Percentiles rank a stretch among this genome's conserved stretches.
Evolutionary conservation across 495 filamentous ascomycete species (phyloP).

Genomic region (Aspergillus haitiensis): DNA sequence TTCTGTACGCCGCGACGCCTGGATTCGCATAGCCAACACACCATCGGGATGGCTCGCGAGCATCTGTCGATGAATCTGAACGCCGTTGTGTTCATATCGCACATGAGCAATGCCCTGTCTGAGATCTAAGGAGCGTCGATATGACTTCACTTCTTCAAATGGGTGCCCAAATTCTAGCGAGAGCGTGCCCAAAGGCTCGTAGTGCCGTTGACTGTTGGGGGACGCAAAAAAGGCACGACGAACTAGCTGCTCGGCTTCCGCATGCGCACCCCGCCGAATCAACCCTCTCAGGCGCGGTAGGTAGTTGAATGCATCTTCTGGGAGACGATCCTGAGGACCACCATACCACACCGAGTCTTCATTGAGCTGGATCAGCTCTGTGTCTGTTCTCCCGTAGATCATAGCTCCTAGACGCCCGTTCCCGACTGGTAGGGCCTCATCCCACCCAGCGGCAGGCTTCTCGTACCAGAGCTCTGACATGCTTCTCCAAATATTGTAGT

Average conservation of each 20-base stretch:
- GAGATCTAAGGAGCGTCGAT: slow-evolving; percentile 49
- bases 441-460: slow-evolving; percentile 24
- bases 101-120: slow-evolving; percentile 36
- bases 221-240: slow-evolving; percentile 42
- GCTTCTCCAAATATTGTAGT: not conserved
- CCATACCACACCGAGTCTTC: slow-evolving; percentile 58
- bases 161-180: slow-evolving; percentile 48
- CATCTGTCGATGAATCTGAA: slow-evolving; percentile 35
- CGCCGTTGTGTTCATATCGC: slow-evolving; percentile 36
- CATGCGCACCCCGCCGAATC: slow-evolving; percentile 42
- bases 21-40: slow-evolving; percentile 44
- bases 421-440: slow-evolving; percentile 45
- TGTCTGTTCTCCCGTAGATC: slow-evolving; percentile 46
- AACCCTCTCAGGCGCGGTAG: slow-evolving; percentile 41
- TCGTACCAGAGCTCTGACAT: slow-evolving; percentile 40
- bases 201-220: slow-evolving; percentile 47
- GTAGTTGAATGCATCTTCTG: slow-evolving; percentile 34
- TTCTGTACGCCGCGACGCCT: slow-evolving; percentile 29
- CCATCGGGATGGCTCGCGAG: slow-evolving; percentile 44
- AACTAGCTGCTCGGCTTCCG: slow-evolving; percentile 43
- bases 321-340: slow-evolving; percentile 46
- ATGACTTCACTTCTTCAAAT: slow-evolving; percentile 31
- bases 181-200: slow-evolving; percentile 48
- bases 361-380: slow-evolving; percentile 51
- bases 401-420: slow-evolving; percentile 55